These are phyloP conservation scores for Serpula lacrymans DNA, from an alignment of 768 basidiomycete species.

Conservation along the genomic window DNA sequence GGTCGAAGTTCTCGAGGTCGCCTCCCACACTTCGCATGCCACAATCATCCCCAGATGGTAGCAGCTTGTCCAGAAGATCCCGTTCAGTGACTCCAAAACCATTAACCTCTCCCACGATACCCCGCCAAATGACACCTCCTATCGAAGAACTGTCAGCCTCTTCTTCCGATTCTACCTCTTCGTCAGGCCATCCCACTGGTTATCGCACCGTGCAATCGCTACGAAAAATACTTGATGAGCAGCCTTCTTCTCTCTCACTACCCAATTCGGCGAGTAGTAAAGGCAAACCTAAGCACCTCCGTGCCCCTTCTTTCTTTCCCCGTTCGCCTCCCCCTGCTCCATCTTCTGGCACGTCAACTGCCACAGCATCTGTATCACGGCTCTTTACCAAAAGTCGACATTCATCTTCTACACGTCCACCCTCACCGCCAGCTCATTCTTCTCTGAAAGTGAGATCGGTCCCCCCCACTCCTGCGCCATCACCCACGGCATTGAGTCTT, in stretches of 20 bases:
- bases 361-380: slow-evolving; percentile 77
- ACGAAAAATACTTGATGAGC: slow-evolving; percentile 64
- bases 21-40: slow-evolving; percentile 11
- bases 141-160: slow-evolving; percentile 51
- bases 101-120: slow-evolving; percentile 10
- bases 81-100: slow-evolving; percentile 30
- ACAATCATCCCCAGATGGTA: slow-evolving; percentile 12
- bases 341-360: slow-evolving; percentile 59
- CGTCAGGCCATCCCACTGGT: slow-evolving; percentile 43
- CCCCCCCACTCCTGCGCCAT: slow-evolving; percentile 33
- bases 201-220: slow-evolving; percentile 64
- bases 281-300: slow-evolving; percentile 8
- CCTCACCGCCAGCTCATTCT: slow-evolving; percentile 55
- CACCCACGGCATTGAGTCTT: slow-evolving; percentile 27
- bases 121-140: slow-evolving; percentile 51
- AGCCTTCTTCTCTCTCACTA: slow-evolving; percentile 32
- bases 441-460: slow-evolving; percentile 39
- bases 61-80: slow-evolving; percentile 12
- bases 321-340: slow-evolving; percentile 48
- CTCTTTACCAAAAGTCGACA: slow-evolving; percentile 62
- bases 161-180: slow-evolving; percentile 52
- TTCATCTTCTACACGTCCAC: slow-evolving; percentile 60
- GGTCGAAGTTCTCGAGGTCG: slow-evolving; percentile 10
- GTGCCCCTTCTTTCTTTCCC: slow-evolving; percentile 30
- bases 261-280: slow-evolving; percentile 14